These are phyloP conservation scores for Colletotrichum acutatum DNA, from an alignment of 2,329 filamentous ascomycete species.

Conservation along the genomic window DNA sequence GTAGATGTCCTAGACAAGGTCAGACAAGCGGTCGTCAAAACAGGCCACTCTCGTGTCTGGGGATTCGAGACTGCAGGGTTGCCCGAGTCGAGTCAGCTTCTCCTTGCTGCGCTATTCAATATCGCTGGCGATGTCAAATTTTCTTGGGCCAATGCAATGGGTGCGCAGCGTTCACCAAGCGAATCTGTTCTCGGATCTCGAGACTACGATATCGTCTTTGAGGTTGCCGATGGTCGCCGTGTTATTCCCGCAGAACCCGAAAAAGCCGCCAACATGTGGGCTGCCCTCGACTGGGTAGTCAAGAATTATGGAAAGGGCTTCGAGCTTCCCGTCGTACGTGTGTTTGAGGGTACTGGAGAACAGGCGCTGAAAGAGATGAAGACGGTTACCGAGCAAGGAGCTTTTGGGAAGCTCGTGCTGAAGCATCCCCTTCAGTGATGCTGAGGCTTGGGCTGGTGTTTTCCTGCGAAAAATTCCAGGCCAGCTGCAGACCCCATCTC, in stretches of 20 bases:
- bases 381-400: constrained; percentile 8
- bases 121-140: neutral
- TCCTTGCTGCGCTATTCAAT: neutral
- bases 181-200: neutral
- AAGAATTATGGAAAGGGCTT: constrained; percentile 7
- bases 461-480: neutral
- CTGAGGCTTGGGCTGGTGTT: neutral
- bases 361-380: constrained; percentile 8
- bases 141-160: neutral
- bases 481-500: too few relatives aligned
- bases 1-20: neutral
- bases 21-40: neutral
- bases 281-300: neutral
- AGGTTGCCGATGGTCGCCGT: neutral
- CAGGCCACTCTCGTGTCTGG: neutral
- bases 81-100: neutral
- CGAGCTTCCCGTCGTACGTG: constrained; percentile 1
- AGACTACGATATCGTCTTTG: neutral
- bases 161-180: neutral
- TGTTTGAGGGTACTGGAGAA: constrained; percentile 11
- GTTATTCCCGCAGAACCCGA: neutral
- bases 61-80: neutral
- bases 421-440: constrained; percentile 6
- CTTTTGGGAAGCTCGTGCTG: constrained; percentile 17
- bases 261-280: constrained; percentile 3